Evolutionary conservation across 2,329 filamentous ascomycete species (phyloP).

Genomic region (Colletotrichum cordylinicola): DNA sequence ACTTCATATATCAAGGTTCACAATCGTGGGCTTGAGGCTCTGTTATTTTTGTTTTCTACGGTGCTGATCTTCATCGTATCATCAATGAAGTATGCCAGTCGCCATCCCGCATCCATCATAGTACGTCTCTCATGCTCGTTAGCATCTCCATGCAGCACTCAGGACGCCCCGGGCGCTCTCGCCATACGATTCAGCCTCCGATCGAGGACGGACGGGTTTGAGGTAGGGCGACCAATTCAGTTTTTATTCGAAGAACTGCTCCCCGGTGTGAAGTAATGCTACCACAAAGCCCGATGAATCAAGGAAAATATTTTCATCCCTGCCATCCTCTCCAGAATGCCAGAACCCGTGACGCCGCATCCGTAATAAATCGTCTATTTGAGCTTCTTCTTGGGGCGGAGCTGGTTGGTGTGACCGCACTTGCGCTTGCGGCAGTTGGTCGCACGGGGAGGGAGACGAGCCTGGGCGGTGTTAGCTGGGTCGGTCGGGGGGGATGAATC

Average conservation of each 20-base stretch:
- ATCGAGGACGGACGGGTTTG: neutral
- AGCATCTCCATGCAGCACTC: constrained; percentile 20
- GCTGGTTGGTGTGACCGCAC: constrained; percentile 99
- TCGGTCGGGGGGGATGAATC: neutral
- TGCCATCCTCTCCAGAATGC: constrained; percentile 29
- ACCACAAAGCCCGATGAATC: constrained; percentile 44
- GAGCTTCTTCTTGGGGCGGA: constrained; percentile 99
- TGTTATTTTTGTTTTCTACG: constrained; percentile 24
- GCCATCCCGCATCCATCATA: constrained; percentile 20
- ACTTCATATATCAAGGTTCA: neutral
- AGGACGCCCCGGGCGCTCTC: constrained; percentile 19
- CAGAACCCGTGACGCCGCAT: constrained; percentile 48
- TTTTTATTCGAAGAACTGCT: constrained; percentile 23
- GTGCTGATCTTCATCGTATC: constrained; percentile 19
- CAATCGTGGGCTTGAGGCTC: constrained; percentile 8
- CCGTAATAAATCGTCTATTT: constrained; percentile 63
- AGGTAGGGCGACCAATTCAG: constrained; percentile 22
- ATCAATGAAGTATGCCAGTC: constrained; percentile 10
- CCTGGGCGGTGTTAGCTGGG: constrained; percentile 40
- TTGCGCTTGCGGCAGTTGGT: constrained; percentile 99
- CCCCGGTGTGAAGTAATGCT: constrained; percentile 35
- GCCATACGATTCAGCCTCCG: constrained; percentile 9
- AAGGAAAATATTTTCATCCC: constrained; percentile 29
- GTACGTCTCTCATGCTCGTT: constrained; percentile 15
- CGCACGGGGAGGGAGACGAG: constrained; percentile 93